phyloP scores from a whole-genome alignment of 306 rosid genomes.

The Fagus sylvatica region DNA sequence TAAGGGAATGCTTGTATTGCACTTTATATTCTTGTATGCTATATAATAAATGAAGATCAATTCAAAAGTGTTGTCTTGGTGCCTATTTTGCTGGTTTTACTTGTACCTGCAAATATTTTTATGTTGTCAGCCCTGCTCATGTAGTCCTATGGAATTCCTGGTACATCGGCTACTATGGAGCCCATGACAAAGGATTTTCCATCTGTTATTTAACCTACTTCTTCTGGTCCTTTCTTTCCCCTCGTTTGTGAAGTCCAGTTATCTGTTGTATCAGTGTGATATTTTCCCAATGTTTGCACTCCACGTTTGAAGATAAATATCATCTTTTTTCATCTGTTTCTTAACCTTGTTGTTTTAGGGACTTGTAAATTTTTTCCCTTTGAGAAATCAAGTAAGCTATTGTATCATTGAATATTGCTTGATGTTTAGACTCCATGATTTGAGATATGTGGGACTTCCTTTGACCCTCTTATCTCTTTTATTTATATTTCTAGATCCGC shows the following conservation, averaged over 20 bases:
- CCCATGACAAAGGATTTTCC: too few species aligned
- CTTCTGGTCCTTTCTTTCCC: too few species aligned
- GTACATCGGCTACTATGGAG: neutral
- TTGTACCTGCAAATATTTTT: neutral
- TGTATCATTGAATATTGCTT: neutral
- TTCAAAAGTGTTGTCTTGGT: neutral
- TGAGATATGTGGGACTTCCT: slow-evolving; percentile 15
- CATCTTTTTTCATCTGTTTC: neutral
- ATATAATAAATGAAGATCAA: neutral
- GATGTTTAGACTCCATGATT: neutral
- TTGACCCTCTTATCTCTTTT: slow-evolving; percentile 16
- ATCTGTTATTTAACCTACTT: too few species aligned
- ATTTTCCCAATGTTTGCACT: neutral
- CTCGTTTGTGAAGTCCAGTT: too few species aligned
- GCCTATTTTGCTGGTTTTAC: neutral
- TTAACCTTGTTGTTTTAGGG: neutral
- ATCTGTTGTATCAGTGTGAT: too few species aligned
- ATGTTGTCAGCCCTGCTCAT: neutral
- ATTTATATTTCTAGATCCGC: slow-evolving; percentile 62
- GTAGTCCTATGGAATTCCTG: neutral
- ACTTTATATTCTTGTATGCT: neutral
- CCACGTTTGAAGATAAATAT: neutral
- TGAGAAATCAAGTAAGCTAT: neutral
- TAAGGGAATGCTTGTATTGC: neutral
- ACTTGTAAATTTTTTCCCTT: neutral